Evolutionary conservation across 495 filamentous ascomycete genomes (phyloP), one percentile per base, ranked within the genome.

Genomic region (Podospora comata): DNA sequence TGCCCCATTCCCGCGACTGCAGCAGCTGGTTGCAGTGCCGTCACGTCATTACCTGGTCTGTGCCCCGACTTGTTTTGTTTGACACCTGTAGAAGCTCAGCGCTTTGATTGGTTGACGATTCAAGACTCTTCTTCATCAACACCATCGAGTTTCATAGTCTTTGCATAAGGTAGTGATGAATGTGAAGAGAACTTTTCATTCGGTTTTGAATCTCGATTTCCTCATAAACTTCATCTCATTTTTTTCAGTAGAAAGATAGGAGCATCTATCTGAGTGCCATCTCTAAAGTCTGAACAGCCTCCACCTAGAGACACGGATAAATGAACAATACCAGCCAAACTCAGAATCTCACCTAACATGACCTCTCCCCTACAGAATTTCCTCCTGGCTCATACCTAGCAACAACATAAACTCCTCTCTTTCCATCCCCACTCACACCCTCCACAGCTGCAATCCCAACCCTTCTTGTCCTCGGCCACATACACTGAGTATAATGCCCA

Each of bases 21-120:
- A 5, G 13, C 5, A 58, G 55, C n/a, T 26, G 23, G 5, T 19
- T 58, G 55, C 55, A 58, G 55, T 26, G n/a, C n/a, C n/a, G 55
- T 58, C 55, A 58, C 55, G 55, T 58, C 55, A 58, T 58, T 58
- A 19, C 3, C 55, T 58, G 55, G 55, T 58, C 55, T 58, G 55
- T 58, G 55, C 55, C 5, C 7, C 55, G 5, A 1, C 23, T 20
- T 20, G n/a, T 16, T 16, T 48, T 20, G n/a, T 16, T 16, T 48
- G 39, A 13, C 39, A 48, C 39, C 39, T 48, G 39, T 11, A 48
- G 39, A 32, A 32, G 4, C 30, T 18, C 39, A 11, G 9, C 39
- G 5, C 39, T 48, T 16, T 48, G 39, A 18, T 48, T 48, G 39
- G 39, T 48, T 48, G 39, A 16, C 7, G 39, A 48, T 48, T 48